Evolutionary conservation across 805 yeast genomes (phyloP).

Genomic region (Candida orba): DNA sequence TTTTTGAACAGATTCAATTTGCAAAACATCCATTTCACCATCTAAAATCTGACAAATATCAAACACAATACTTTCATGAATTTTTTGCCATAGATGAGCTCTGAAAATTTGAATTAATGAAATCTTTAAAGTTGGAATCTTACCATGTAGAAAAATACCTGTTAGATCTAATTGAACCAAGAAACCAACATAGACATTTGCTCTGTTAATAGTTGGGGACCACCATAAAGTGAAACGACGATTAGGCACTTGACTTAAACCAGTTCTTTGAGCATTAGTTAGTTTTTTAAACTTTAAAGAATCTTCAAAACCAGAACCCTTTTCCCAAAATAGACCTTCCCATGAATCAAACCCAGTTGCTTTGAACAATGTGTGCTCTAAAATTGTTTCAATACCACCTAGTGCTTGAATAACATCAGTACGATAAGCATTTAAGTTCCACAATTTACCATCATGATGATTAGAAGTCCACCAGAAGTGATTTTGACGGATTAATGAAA

Average conservation of each 20-base stretch:
- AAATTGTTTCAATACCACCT: constrained; percentile 94
- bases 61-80: constrained; percentile 90
- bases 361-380: constrained; percentile 90
- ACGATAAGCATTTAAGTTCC: constrained; percentile 90
- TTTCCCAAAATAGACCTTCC: constrained; percentile 99
- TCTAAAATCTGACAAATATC: constrained; percentile 91
- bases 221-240: constrained; percentile 98
- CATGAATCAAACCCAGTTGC: constrained; percentile 97
- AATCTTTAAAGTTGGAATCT: constrained; percentile 93
- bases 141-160: constrained; percentile 95
- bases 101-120: constrained; percentile 94
- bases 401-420: constrained; percentile 95
- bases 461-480: constrained; percentile 97
- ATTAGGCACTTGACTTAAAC: constrained; percentile 94
- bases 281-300: constrained; percentile 89
- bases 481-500: constrained; percentile 60
- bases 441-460: constrained; percentile 90
- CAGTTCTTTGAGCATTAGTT: constrained; percentile 96
- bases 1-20: constrained; percentile 80
- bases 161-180: constrained; percentile 93
- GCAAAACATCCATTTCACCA: constrained; percentile 74
- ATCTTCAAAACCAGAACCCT: constrained; percentile 95
- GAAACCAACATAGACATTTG: constrained; percentile 96
- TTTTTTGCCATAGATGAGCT: constrained; percentile 98
- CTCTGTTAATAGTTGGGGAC: constrained; percentile 98